A percentile compares a stretch with the other conserved stretches of the same genome.
Evolutionary conservation across 257 asterid genomes (phyloP).

Genomic region (Leonotis leonurus): DNA sequence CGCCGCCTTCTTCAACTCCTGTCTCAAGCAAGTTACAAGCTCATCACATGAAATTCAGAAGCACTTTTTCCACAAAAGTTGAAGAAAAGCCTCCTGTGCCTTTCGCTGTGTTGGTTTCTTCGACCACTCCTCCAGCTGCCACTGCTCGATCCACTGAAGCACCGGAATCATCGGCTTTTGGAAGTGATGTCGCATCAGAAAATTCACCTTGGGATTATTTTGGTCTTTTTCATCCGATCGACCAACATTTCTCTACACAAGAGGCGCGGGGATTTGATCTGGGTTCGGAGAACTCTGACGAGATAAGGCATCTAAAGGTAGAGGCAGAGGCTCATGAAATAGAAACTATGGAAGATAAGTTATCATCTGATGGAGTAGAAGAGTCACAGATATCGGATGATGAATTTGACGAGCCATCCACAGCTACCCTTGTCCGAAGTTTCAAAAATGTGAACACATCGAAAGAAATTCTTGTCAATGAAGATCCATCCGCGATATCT

Average conservation of each 20-base stretch:
- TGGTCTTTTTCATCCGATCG: slow-evolving; percentile 63
- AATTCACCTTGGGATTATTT: slow-evolving; percentile 92
- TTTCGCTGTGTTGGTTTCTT: slow-evolving; percentile 45
- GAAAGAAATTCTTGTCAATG: slow-evolving; percentile 28
- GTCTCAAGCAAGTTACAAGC: slow-evolving; percentile 33
- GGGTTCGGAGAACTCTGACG: slow-evolving; percentile 27
- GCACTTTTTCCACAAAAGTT: slow-evolving; percentile 58
- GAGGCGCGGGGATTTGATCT: slow-evolving; percentile 27
- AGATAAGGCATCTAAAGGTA: slow-evolving; percentile 24
- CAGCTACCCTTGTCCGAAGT: slow-evolving; percentile 69
- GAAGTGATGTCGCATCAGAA: too few species aligned
- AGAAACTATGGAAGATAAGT: slow-evolving; percentile 41
- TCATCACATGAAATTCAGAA: slow-evolving; percentile 68
- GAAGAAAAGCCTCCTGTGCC: slow-evolving; percentile 66
- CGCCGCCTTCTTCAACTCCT: slow-evolving; percentile 64
- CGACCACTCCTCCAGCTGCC: slow-evolving; percentile 51
- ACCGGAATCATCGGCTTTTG: slow-evolving; percentile 40
- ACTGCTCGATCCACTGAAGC: slow-evolving; percentile 50
- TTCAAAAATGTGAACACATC: slow-evolving; percentile 64
- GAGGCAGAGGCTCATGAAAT: slow-evolving; percentile 38
- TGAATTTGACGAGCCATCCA: slow-evolving; percentile 81
- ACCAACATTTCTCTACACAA: slow-evolving; percentile 49
- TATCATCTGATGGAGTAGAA: slow-evolving; percentile 38
- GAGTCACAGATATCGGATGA: slow-evolving; percentile 80
- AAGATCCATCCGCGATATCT: slow-evolving; percentile 23